Conservation (phyloP, 1,284 basidiomycete genomes). For the Heimioporus punctisporus region DNA sequence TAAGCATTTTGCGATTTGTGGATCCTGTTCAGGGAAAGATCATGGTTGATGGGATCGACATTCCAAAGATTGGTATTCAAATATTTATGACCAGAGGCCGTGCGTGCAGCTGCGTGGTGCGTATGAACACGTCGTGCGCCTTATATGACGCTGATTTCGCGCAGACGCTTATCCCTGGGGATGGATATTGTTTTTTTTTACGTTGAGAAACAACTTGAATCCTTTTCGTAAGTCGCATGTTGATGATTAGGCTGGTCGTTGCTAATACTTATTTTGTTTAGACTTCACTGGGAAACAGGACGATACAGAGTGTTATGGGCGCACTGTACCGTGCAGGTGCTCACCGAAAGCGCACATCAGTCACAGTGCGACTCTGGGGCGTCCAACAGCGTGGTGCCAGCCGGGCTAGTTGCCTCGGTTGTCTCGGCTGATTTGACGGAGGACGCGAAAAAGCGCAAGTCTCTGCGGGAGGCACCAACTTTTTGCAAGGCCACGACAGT, state of each 20-base stretch:
- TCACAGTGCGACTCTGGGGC: constrained; percentile 42
- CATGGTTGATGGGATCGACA: constrained; percentile 87
- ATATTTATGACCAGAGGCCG: constrained; percentile 80
- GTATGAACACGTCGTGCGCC: constrained; percentile 23
- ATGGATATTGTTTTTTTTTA: constrained; percentile 86
- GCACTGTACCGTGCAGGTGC: constrained; percentile 48
- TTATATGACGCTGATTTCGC: background rate
- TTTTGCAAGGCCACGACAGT: constrained; percentile 72
- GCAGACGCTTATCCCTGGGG: constrained; percentile 85
- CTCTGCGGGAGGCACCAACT: constrained; percentile 68
- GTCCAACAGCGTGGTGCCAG: too few relatives aligned
- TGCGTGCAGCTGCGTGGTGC: constrained; percentile 73
- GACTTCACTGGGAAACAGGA: constrained; percentile 66
- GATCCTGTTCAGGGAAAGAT: constrained; percentile 85
- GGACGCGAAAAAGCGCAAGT: constrained; percentile 48
- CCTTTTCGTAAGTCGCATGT: constrained; percentile 59
- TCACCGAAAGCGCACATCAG: constrained; percentile 48
- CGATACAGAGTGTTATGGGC: constrained; percentile 82
- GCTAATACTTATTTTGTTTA: background rate
- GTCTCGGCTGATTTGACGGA: constrained; percentile 28
- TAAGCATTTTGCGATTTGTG: constrained; percentile 87
- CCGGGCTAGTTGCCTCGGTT: background rate
- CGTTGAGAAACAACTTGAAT: constrained; percentile 85
- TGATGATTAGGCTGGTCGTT: too few relatives aligned
- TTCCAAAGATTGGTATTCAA: constrained; percentile 84